Conservation (phyloP, 202 grass and related monocot species). For the Bolboschoenoplectus hybrid region DNA sequence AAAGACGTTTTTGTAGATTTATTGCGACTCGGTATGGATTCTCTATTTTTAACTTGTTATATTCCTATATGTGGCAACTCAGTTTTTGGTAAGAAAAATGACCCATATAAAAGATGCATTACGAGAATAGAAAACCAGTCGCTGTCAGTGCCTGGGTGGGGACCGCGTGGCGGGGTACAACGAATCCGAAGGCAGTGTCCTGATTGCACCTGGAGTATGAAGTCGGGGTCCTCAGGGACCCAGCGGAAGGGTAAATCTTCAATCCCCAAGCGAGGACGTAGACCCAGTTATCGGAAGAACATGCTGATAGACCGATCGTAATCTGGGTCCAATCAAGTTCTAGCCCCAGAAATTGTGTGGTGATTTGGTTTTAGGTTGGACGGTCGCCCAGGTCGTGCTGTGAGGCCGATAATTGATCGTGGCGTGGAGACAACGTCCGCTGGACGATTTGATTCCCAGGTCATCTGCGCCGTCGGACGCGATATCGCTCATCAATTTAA, state of each 20-base stretch:
- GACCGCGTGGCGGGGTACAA: neutral
- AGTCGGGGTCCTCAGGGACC: no score
- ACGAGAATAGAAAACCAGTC: neutral
- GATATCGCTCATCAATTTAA: constrained; percentile 7
- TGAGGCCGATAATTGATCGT: constrained; percentile 16
- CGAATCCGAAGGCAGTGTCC: neutral
- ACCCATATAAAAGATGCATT: neutral
- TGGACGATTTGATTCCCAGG: constrained; percentile 33
- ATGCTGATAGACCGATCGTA: neutral
- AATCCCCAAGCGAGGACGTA: neutral
- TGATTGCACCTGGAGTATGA: neutral
- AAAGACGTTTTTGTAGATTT: neutral
- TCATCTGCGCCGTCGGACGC: neutral
- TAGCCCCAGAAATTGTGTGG: neutral
- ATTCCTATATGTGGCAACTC: neutral
- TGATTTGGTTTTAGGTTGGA: constrained; percentile 25
- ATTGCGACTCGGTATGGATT: neutral
- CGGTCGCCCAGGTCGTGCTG: neutral
- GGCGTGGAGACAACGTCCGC: constrained; percentile 36
- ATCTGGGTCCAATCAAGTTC: neutral
- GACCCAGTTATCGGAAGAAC: neutral
- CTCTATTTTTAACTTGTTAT: neutral
- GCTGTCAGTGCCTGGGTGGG: neutral
- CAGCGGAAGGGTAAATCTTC: no score
- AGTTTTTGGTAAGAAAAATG: neutral